Percentiles rank a stretch among this genome's conserved stretches.
Conservation (phyloP, 352 stramenopile species). For the Elongisporangium prolatum region DNA sequence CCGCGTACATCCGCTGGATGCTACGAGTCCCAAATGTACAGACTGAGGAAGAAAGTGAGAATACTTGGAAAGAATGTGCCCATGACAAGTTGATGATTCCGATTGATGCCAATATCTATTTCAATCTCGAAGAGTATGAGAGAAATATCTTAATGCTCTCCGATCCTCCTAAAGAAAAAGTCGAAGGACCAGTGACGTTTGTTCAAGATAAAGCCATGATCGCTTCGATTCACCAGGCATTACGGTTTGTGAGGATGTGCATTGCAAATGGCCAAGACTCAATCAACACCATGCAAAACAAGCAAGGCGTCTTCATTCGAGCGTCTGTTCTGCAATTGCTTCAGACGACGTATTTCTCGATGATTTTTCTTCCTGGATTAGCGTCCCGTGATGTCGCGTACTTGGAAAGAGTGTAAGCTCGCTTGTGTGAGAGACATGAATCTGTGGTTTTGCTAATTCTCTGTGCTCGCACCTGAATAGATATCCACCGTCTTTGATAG, state of each 20-base stretch:
- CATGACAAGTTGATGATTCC: not conserved
- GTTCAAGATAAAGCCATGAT: constrained; percentile 3
- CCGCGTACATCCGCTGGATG: constrained; percentile 10
- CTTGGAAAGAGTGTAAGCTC: constrained; percentile 12
- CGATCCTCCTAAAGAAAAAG: not conserved
- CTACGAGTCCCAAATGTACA: not conserved
- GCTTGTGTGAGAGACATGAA: not conserved
- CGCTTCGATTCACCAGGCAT: not conserved
- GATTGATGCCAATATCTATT: constrained; percentile 12
- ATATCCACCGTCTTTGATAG: constrained; percentile 13
- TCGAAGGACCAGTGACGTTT: not conserved
- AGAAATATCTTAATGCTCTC: constrained; percentile 1
- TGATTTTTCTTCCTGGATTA: constrained; percentile 6
- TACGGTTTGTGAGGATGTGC: not conserved
- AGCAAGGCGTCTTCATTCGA: constrained; percentile 7
- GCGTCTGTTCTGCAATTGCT: constrained; percentile 15
- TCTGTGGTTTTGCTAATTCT: not conserved
- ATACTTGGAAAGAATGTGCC: not conserved
- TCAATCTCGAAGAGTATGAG: constrained; percentile 11
- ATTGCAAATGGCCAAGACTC: not conserved
- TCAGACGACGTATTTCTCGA: constrained; percentile 11
- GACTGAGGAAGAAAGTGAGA: no score
- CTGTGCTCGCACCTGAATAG: not conserved
- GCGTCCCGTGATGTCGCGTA: constrained; percentile 5
- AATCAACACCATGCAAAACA: not conserved